Evolutionary conservation across 441 rosid species (phyloP), one percentile per base, ranked within the genome.

Genomic region (Pelargonium myrrhifolium): DNA sequence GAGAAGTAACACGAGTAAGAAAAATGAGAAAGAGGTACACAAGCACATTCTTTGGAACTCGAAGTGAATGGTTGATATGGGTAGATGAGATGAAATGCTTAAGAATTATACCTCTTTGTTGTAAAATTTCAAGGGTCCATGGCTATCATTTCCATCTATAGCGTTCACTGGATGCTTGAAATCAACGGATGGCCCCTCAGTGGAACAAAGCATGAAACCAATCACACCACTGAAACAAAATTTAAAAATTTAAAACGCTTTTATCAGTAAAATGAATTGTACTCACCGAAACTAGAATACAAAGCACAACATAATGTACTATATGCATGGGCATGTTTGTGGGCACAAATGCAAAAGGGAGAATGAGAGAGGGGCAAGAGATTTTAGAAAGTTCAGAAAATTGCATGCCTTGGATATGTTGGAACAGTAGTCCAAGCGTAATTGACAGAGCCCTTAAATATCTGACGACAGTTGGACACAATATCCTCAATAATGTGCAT

Each of bases 361-460:
- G 37, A 31, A 5, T 31, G 6, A 31, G 6, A 31, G 0, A 31
- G 5, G 37, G 6, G 37, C 6, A 31, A 5, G 37, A 31, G 0
- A 31, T 4, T 31, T 31, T 31, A 49, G 56, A 14, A 14, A 35
- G 65, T 6, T 35, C 18, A 68, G 45, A 43, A 31, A 68, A 69
- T 72, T 55, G 45, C 49, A 26, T 70, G 79, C 97, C 98, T 92
- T 65, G 98, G 98, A 67, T 90, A 92, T 4, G 98, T 92, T n/a
- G 98, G 97, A 66, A 92, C 97, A 6, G 97, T 90, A 12, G 96
- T 92, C 98, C 98, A 92, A 31, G 98, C 97, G 71, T 90, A 92
- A 71, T 87, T 89, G 47, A 92, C 96, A 1, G 98, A 87, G 65
- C 98, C 98, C 71, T 90, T 90, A 71, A 92, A 92, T 67, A 90